Evolutionary conservation across 2,329 filamentous ascomycete species (phyloP).

Genomic region (Zopfia rhizophila): DNA sequence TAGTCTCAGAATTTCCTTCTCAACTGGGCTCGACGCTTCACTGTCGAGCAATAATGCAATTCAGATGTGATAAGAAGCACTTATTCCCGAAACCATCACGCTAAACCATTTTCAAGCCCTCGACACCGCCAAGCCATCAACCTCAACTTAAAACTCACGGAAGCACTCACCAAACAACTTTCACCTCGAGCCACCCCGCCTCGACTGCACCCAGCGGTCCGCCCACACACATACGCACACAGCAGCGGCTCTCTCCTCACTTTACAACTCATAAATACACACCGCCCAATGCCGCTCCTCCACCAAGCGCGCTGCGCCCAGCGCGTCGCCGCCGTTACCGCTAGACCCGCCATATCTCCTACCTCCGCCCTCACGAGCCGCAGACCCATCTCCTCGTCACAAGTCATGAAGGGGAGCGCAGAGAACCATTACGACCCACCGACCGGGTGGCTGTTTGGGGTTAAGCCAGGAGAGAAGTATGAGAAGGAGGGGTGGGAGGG

Average conservation of each 20-base stretch:
- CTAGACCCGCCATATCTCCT: conserved; percentile 15
- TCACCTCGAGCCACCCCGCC: conserved; percentile 11
- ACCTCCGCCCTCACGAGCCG: conserved; percentile 29
- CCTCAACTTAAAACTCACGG: conserved; percentile 22
- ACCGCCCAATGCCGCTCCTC: conserved; percentile 36
- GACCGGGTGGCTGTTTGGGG: conserved; percentile 89
- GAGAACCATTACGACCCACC: conserved; percentile 90
- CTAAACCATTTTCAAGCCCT: conserved; percentile 26
- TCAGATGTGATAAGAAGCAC: no score
- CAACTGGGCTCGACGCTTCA: no score
- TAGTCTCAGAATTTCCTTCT: no score
- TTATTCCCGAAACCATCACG: conserved; percentile 10
- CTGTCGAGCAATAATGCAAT: no score
- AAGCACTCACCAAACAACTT: conserved; percentile 4
- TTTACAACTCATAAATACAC: conserved; percentile 1
- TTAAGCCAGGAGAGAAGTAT: conserved; percentile 94
- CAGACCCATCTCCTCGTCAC: conserved; percentile 35
- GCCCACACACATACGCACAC: conserved; percentile 11
- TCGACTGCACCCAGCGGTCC: conserved; percentile 4
- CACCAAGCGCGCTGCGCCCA: conserved; percentile 19
- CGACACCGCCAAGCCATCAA: conserved; percentile 16
- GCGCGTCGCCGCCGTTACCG: conserved; percentile 33
- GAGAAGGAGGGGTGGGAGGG: conserved; percentile 97
- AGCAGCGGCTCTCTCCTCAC: conserved; percentile 1
- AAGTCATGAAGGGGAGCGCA: conserved; percentile 51